A percentile compares a stretch with the other conserved stretches of the same genome.
phyloP scores from a whole-genome alignment of 2,329 filamentous ascomycete genomes.

The Clathrospora elynae region DNA sequence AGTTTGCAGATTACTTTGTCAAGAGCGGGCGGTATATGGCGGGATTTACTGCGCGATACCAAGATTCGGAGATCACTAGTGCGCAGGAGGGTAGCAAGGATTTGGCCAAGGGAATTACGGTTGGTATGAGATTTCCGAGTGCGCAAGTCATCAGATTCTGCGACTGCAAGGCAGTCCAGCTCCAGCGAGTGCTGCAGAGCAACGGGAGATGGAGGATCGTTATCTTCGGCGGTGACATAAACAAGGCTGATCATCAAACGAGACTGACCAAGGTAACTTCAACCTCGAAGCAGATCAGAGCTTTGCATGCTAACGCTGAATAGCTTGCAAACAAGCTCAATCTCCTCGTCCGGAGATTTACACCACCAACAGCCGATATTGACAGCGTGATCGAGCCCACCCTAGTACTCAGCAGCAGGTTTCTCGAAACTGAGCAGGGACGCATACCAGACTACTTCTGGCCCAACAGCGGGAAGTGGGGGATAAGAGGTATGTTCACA shows the following conservation, averaged over 20 bases:
- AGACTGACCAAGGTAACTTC: constrained; percentile 49
- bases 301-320: neutral
- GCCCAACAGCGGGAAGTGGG: constrained; percentile 61
- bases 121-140: constrained; percentile 59
- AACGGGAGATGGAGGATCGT: constrained; percentile 60
- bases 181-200: constrained; percentile 56
- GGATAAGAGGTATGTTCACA: constrained; percentile 55
- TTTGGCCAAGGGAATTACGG: constrained; percentile 46
- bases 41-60: constrained; percentile 63
- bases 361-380: constrained; percentile 49
- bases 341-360: constrained; percentile 50
- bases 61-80: constrained; percentile 55
- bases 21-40: constrained; percentile 65
- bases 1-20: constrained; percentile 63
- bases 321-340: constrained; percentile 31
- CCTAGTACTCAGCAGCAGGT: constrained; percentile 58
- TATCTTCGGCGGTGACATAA: constrained; percentile 56
- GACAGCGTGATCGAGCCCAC: constrained; percentile 64
- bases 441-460: constrained; percentile 63
- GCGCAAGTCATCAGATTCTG: constrained; percentile 64
- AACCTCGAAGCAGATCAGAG: neutral
- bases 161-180: constrained; percentile 63
- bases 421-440: constrained; percentile 56
- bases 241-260: constrained; percentile 22
- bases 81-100: constrained; percentile 40